These are phyloP conservation scores for Mycosarcoma maydis DNA, from an alignment of 1,284 basidiomycete species.

Conservation along the genomic window DNA sequence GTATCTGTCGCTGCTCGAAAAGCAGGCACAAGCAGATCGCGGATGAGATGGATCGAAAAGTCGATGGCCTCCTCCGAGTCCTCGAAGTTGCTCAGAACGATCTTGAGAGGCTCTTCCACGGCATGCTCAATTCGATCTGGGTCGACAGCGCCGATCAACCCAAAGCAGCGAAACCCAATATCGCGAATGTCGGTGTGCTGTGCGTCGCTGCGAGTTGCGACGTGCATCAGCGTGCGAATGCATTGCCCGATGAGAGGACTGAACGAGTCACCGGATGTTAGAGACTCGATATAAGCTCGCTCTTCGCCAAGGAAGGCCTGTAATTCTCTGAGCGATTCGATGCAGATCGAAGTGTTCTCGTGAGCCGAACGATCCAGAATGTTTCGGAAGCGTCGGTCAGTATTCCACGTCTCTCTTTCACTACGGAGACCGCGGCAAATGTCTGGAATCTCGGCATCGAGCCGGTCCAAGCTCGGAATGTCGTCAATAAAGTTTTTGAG, in stretches of 20 bases:
- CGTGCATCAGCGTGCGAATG: conserved; percentile 76
- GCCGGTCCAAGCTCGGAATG: conserved; percentile 70
- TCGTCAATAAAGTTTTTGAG: conserved; percentile 73
- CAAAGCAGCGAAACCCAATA: conserved; percentile 85
- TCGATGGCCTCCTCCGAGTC: conserved; percentile 80
- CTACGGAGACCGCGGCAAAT: conserved; percentile 57
- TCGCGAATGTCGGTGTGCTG: conserved; percentile 70
- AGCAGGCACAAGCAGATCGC: conserved; percentile 86
- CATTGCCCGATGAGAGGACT: conserved; percentile 79
- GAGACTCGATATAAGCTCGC: conserved; percentile 44
- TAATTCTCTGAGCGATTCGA: conserved; percentile 81
- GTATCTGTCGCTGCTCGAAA: conserved; percentile 94
- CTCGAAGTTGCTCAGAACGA: conserved; percentile 83
- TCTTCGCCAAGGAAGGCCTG: conserved; percentile 68
- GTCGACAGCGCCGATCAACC: conserved; percentile 92
- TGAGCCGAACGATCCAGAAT: conserved; percentile 80
- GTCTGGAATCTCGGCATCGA: conserved; percentile 60
- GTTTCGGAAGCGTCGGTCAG: conserved; percentile 72
- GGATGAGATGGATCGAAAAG: conserved; percentile 87
- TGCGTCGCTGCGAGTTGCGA: conserved; percentile 78
- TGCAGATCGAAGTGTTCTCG: conserved; percentile 83
- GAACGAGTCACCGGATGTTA: conserved; percentile 74
- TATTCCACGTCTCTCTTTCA: conserved; percentile 69
- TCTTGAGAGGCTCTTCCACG: conserved; percentile 74
- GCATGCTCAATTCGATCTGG: conserved; percentile 87